Percentiles rank a stretch among this genome's conserved stretches.
phyloP scores from a whole-genome alignment of 2,329 filamentous ascomycete species.

The Xylaria sp. region DNA sequence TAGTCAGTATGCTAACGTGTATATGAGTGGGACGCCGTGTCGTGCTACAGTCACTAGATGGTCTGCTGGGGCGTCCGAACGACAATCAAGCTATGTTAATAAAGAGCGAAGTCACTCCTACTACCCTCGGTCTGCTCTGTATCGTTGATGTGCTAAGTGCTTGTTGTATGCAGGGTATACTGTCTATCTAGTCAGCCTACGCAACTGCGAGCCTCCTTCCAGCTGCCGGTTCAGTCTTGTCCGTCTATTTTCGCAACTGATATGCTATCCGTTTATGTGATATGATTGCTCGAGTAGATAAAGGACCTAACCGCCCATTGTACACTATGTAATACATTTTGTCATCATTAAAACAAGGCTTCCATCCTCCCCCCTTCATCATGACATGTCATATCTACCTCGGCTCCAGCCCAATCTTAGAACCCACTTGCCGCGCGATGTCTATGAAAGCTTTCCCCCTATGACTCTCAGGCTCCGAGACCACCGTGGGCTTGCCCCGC shows the following conservation, averaged over 20 bases:
- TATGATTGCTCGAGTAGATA: background rate
- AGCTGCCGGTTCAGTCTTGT: background rate
- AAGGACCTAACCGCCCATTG: background rate
- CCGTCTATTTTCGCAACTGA: background rate
- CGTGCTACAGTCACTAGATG: conserved; percentile 14
- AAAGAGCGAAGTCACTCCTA: conserved; percentile 23
- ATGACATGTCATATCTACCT: background rate
- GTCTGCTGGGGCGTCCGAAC: conserved; percentile 7
- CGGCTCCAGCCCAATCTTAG: conserved; percentile 50
- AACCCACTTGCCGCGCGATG: conserved; percentile 65
- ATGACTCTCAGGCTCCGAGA: conserved; percentile 78
- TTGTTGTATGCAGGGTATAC: conserved; percentile 20
- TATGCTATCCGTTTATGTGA: background rate
- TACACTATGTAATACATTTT: background rate
- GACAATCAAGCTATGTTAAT: conserved; percentile 14
- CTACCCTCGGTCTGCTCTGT: background rate
- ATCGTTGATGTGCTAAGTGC: conserved; percentile 25
- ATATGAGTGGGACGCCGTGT: conserved; percentile 27
- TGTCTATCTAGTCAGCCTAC: background rate
- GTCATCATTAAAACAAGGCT: conserved; percentile 1
- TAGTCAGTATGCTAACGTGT: conserved; percentile 44
- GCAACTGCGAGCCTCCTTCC: background rate
- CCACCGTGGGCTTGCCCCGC: conserved; percentile 85
- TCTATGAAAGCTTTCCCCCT: conserved; percentile 74
- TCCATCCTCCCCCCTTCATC: background rate